Conservation (phyloP, 1,139 yeast species). For the Blastobotrys arbuscula region DNA sequence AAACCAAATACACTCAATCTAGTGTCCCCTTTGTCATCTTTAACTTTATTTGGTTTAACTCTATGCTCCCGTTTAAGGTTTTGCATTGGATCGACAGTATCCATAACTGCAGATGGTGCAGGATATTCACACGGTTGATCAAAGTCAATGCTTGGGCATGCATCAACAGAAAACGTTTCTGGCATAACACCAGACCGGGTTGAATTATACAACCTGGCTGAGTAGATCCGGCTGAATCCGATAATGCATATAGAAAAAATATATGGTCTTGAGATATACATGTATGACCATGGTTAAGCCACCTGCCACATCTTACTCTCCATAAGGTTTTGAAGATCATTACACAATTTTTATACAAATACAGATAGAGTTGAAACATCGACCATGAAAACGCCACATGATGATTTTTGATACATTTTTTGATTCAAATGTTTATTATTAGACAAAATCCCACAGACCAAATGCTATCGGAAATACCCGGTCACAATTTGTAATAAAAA, state of each 20-base stretch:
- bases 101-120: not conserved
- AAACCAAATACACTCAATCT: conserved; percentile 30
- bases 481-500: too few species aligned
- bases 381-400: not conserved
- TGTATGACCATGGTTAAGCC: too few species aligned
- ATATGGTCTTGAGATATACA: too few species aligned
- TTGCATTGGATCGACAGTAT: conserved; percentile 3
- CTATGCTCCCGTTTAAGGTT: conserved; percentile 30
- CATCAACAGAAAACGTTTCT: conserved; percentile 37
- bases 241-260: not conserved
- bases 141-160: conserved; percentile 29
- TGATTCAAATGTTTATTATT: not conserved
- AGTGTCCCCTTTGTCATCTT: conserved; percentile 19
- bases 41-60: conserved; percentile 21
- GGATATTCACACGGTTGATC: not conserved
- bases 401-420: not conserved
- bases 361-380: not conserved
- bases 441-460: too few species aligned
- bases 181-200: conserved; percentile 43
- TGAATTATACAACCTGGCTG: too few species aligned
- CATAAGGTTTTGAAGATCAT: too few species aligned
- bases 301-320: too few species aligned
- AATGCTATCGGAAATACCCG: too few species aligned
- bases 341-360: not conserved
- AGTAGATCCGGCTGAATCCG: too few species aligned